Base-by-base conservation (phyloP, 129 eudicot genomes). In the Ambrosia trifida region DNA sequence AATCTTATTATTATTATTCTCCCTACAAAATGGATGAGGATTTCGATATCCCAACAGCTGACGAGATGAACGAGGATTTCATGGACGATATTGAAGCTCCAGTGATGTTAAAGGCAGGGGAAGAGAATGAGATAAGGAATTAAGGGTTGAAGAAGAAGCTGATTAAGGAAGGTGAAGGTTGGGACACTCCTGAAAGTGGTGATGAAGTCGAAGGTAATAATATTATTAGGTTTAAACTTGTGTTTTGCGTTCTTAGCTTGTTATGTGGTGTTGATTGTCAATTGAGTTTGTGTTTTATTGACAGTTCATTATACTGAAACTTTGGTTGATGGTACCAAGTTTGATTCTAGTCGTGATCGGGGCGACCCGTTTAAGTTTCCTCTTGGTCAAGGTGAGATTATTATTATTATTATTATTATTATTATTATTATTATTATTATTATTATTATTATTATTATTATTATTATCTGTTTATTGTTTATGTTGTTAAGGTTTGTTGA, bases 301-400 rank as follows among this genome's bases (percentile, higher is more conserved):
- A 33, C 83, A 93, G 98, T 93, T 75, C 98, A 93, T 80, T 93
- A 93, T 51, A 93, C 98, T 32, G 98, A 96, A 28, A 93, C 98
- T 12, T 74, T 93, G 86, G 79, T 89, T 16, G 96, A 93, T 79
- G 98, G 98, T 14, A 87, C 98, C 8, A 79, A 93, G 74, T 93
- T 93, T 58, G 98, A 93, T 58, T 93, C 98, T 0, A 93, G 98
- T 62, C 90, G 96, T 8, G 98, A 89, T 74, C 76, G 95, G 60
- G 96, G 95, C 31, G 80, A 83, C 32, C 96, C 98, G 3, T 93
- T 93, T 73, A 87, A 81, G 70, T 93, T 93, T 75, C 83, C 98
- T 49, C 96, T 93, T 18, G 98, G 96, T 51, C 98, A 93, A 87
- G 98, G 97, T 90, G 9, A 70, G 66, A 0, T 64, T 43, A 0